Evolutionary conservation across 2,329 filamentous ascomycete species (phyloP).

Genomic region (Macrophomina tecta): DNA sequence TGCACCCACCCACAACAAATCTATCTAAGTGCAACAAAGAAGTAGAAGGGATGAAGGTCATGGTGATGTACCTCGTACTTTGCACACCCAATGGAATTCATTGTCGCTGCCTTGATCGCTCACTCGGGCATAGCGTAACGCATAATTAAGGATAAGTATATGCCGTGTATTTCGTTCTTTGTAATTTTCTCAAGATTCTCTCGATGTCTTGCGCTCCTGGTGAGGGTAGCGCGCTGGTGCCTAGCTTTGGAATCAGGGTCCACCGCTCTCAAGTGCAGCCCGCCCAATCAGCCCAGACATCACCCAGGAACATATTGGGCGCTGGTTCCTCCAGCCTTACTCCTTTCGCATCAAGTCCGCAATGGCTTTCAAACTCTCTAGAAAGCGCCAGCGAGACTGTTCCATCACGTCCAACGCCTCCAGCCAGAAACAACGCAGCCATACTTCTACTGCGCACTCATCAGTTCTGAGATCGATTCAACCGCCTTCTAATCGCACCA

Average conservation of each 20-base stretch:
- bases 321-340: too few species aligned
- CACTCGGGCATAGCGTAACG: too few species aligned
- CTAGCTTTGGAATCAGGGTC: background rate
- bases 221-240: background rate
- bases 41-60: too few species aligned
- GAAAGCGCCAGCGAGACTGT: background rate
- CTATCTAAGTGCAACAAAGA: too few species aligned
- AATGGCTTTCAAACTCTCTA: conserved; percentile 6
- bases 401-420: background rate
- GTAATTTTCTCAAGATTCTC: too few species aligned
- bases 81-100: too few species aligned
- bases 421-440: background rate
- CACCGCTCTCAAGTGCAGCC: background rate
- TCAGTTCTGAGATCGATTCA: background rate
- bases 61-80: too few species aligned
- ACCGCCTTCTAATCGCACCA: background rate
- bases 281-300: background rate
- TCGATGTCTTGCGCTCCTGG: too few species aligned
- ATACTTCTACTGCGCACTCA: background rate
- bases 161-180: too few species aligned
- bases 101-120: too few species aligned
- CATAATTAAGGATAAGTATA: too few species aligned
- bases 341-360: too few species aligned
- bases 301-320: background rate
- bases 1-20: background rate